Evolutionary conservation across 1,284 basidiomycete species (phyloP), one percentile per base, ranked within the genome.

Genomic region (Fomitopsis palustris): DNA sequence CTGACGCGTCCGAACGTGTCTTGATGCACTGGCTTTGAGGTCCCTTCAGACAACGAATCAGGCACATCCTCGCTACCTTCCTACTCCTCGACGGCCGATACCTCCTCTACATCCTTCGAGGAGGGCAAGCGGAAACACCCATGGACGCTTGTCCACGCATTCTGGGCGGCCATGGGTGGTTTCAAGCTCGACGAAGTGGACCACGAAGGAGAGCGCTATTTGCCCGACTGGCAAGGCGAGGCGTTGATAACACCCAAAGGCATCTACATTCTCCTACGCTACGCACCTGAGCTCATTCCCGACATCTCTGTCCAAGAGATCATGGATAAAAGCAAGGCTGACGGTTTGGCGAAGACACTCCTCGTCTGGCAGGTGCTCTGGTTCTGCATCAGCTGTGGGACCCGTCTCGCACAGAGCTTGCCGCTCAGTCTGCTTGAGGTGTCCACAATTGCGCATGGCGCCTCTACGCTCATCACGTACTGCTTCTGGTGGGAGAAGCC

Each of bases 291-390:
- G 12, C 35, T 62, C 38, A 41, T 67, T 35, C 62, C 63, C 2
- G 62, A 60, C n/a, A 41, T 67, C 23, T 58, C 62, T 10, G 54
- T 27, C 14, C 45, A 56, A 10, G 62, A 67, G 21, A 66, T 72
- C 21, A n/a, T 53, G 16, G 69, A 69, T 37, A 59, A 58, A 27
- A 66, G 68, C 59, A 67, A 70, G 58, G 61, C 64, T 1, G 67
- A 70, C 56, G 55, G 45, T 8, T 39, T 72, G 2, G 43, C 62
- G 9, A 70, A 69, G 51, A 57, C 47, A 2, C 21, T 72, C 33
- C 64, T 65, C 8, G 38, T 69, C 35, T n/a, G 61, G 8, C 71
- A 72, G 54, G 63, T 61, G n/a, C 16, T 59, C 4, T 72, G 68
- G 67, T 72, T 72, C 56, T 54, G 63, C 38, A 27, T 63, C 19